These are phyloP conservation scores for Zygosaccharomyces sapae DNA, from an alignment of 1,139 yeast genomes.

Conservation along the genomic window DNA sequence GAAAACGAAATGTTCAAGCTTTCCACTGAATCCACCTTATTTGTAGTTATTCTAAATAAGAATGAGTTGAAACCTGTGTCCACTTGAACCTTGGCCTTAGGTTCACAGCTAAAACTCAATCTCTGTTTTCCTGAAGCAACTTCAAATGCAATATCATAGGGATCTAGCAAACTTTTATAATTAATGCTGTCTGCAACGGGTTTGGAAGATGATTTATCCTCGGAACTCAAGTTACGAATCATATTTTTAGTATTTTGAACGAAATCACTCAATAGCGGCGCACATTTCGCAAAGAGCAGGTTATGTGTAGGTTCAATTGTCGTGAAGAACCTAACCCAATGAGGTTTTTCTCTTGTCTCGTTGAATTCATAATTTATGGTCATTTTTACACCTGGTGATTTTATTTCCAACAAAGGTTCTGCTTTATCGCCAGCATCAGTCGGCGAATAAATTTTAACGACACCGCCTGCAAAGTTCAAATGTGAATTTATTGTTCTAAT, in stretches of 20 bases:
- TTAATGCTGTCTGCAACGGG: conserved; percentile 30
- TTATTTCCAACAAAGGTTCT: conserved; percentile 57
- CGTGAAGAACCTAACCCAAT: conserved; percentile 30
- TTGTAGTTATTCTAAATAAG: conserved; percentile 54
- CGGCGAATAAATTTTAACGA: conserved; percentile 44
- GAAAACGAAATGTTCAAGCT: conserved; percentile 45
- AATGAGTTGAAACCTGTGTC: conserved; percentile 69
- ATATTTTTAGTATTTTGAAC: conserved; percentile 43
- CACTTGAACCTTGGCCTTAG: conserved; percentile 88
- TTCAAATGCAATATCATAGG: conserved; percentile 61
- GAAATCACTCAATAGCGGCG: conserved; percentile 68
- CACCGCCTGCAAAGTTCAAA: conserved; percentile 66
- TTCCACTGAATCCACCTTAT: conserved; percentile 42
- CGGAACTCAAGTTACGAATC: conserved; percentile 33
- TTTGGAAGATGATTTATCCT: conserved; percentile 11
- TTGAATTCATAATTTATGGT: conserved; percentile 44
- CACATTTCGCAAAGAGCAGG: conserved; percentile 64
- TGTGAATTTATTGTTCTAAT: conserved; percentile 48
- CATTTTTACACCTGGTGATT: conserved; percentile 72
- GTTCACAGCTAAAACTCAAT: conserved; percentile 80
- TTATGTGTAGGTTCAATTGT: conserved; percentile 57
- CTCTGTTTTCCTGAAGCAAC: conserved; percentile 68
- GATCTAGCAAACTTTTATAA: conserved; percentile 42
- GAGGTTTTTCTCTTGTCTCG: conserved; percentile 32
- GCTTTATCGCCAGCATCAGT: conserved; percentile 45